These are phyloP conservation scores for Blastobotrys parvus DNA, from an alignment of 805 yeast genomes.

Conservation along the genomic window DNA sequence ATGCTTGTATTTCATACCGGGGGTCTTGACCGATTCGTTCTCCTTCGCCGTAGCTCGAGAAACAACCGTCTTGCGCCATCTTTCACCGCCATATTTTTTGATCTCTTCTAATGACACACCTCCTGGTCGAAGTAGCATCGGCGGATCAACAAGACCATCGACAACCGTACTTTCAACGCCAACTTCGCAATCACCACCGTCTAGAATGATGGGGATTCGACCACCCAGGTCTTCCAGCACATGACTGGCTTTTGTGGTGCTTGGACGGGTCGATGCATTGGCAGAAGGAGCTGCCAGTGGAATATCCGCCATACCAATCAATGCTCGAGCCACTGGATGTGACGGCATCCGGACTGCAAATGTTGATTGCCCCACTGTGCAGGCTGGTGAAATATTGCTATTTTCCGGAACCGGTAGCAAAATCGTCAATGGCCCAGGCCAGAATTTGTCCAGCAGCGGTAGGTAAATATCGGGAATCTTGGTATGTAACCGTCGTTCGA, in stretches of 20 bases:
- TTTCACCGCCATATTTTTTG: constrained; percentile 50
- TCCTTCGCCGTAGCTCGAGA: constrained; percentile 49
- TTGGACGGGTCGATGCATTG: constrained; percentile 90
- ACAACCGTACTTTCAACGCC: constrained; percentile 94
- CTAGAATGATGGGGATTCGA: constrained; percentile 73
- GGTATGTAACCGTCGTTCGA: constrained; percentile 48
- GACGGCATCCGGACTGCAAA: constrained; percentile 88
- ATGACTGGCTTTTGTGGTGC: constrained; percentile 84
- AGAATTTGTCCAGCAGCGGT: constrained; percentile 56
- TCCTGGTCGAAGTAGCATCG: constrained; percentile 87
- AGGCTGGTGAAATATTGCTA: constrained; percentile 48
- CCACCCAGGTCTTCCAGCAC: constrained; percentile 75
- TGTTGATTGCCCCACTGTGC: constrained; percentile 82
- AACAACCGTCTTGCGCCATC: constrained; percentile 56
- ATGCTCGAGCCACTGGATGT: constrained; percentile 83
- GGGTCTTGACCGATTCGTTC: constrained; percentile 68
- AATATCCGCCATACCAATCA: constrained; percentile 72
- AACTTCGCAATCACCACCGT: constrained; percentile 82
- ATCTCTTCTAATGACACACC: constrained; percentile 82
- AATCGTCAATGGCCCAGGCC: constrained; percentile 97
- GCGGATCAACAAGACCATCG: constrained; percentile 80
- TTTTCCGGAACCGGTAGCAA: constrained; percentile 47
- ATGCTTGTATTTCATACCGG: constrained; percentile 97
- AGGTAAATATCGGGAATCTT: constrained; percentile 61
- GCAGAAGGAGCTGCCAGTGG: constrained; percentile 98